Base-by-base conservation (phyloP, 1,139 yeast genomes). In the Geotrichum phurueaensis region DNA sequence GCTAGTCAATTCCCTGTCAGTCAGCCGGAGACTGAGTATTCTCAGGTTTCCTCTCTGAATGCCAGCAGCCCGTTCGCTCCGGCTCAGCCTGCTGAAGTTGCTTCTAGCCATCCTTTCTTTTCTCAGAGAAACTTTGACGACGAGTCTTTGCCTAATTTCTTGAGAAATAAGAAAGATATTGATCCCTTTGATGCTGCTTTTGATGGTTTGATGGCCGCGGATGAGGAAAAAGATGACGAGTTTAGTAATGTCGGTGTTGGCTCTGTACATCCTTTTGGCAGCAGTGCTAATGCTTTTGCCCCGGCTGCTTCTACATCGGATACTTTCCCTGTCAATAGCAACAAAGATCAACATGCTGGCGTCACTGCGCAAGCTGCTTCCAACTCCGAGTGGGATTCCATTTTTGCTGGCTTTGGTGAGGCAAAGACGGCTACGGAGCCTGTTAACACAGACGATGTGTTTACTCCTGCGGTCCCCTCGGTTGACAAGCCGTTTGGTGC, bases 351-450 rank as follows among this genome's bases (percentile, higher is more conserved):
- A 20, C 56, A 18, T 48, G 15, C 50, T 47, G 56, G 52, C 1
- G 59, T 36, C 15, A 61, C 58, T 12, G 47, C 22, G 20, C 20
- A 20, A 39, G 47, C 47, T 39, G 60, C 54, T 10, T 60, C 59
- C 1, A 60, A 60, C 56, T 96, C 89, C 69, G 97, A 91, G 73
- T 91, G 97, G 97, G 97, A 91, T 69, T 95, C 90, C 73, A 80
- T 91, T 36, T 91, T 91, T 77, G 96, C 96, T 1, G 96, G 96
- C 0, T 87, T 90, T 50, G 58, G 60, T 3, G 29, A 58, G 1
- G 56, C 60, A 18, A 48, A 53, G 9, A 39, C 39, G 10, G 39
- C 22, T 2, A n/a, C 25, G 1, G 27, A 51, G 25, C 22, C 57
- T 31, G 48, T 39, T 47, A n/a, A 39, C 9, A 3, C 18, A 15